Evolutionary conservation across 192 early-diverging fungal genomes (phyloP).

Genomic region (Coemansia sp.): DNA sequence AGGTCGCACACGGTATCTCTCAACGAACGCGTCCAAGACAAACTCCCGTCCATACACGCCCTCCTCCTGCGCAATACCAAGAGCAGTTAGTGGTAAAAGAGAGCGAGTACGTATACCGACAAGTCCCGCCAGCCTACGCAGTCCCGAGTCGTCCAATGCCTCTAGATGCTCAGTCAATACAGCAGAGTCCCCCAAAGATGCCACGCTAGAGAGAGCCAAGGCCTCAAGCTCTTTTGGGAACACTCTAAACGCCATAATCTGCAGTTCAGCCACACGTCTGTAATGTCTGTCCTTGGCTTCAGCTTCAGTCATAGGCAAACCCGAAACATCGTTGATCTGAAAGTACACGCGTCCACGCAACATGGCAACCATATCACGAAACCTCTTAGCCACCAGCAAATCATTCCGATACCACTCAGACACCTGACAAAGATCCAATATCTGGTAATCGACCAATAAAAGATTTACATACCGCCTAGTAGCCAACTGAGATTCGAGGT

Average conservation of each 20-base stretch:
- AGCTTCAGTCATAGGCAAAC: conserved; percentile 64
- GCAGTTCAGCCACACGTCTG: conserved; percentile 62
- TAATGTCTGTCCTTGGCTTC: conserved; percentile 67
- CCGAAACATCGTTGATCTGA: conserved; percentile 80
- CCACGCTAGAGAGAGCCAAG: conserved; percentile 72
- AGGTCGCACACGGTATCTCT: conserved; percentile 12
- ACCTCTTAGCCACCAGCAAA: conserved; percentile 24
- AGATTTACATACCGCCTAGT: conserved; percentile 87
- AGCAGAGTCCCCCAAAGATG: conserved; percentile 55
- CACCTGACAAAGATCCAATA: conserved; percentile 51
- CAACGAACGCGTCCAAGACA: conserved; percentile 52
- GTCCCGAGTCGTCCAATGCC: conserved; percentile 40
- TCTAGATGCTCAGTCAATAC: conserved; percentile 60
- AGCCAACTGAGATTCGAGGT: conserved; percentile 83
- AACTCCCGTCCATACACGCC: conserved; percentile 45
- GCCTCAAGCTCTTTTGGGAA: conserved; percentile 69
- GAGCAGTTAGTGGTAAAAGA: conserved; percentile 11
- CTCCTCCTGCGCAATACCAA: neutral
- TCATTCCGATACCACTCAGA: conserved; percentile 3
- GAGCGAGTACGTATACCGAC: conserved; percentile 65
- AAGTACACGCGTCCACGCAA: conserved; percentile 63
- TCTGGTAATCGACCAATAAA: conserved; percentile 77
- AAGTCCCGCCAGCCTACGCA: conserved; percentile 59
- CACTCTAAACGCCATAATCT: conserved; percentile 70
- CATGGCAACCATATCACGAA: conserved; percentile 66